Evolutionary conservation across 257 asterid genomes (phyloP).

Genomic region (Jacaranda mimosifolia): DNA sequence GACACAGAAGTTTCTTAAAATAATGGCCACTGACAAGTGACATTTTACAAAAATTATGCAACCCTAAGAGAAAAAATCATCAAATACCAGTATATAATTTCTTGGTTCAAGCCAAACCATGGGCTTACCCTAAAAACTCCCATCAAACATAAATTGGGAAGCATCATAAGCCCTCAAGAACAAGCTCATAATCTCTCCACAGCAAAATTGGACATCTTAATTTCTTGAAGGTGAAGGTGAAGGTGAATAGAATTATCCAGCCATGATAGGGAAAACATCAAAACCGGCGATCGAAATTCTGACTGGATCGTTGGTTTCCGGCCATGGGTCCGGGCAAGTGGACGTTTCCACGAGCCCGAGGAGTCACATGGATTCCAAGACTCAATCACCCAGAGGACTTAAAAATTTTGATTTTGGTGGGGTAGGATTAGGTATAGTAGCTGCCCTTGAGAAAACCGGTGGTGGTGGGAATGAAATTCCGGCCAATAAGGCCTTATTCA

Average conservation of each 20-base stretch:
- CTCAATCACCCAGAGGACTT: constrained; percentile 62
- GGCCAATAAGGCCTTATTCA: constrained; percentile 43
- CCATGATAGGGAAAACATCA: constrained; percentile 71
- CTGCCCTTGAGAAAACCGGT: constrained; percentile 73
- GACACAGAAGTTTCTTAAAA: constrained; percentile 56
- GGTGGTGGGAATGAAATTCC: constrained; percentile 36
- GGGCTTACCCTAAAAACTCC: constrained; percentile 65
- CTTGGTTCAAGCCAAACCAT: constrained; percentile 57
- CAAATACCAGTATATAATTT: constrained; percentile 35
- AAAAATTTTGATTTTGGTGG: constrained; percentile 71
- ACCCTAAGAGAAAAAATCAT: constrained; percentile 18
- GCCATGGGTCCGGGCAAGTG: constrained; percentile 31
- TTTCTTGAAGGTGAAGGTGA: too few relatives aligned
- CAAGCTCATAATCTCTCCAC: background rate
- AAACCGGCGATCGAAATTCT: constrained; percentile 66
- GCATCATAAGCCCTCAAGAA: constrained; percentile 25
- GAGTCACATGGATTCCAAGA: constrained; percentile 52
- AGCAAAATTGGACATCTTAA: background rate
- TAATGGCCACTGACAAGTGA: constrained; percentile 64
- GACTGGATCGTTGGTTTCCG: constrained; percentile 51
- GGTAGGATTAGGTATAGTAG: constrained; percentile 86
- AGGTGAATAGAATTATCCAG: background rate
- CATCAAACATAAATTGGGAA: constrained; percentile 43
- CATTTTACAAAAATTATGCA: constrained; percentile 51
- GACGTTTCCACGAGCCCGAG: constrained; percentile 51